Percentiles rank a stretch among this genome's conserved stretches.
These are phyloP conservation scores for Tylopilus sp. DNA, from an alignment of 768 basidiomycete genomes.

Conservation along the genomic window DNA sequence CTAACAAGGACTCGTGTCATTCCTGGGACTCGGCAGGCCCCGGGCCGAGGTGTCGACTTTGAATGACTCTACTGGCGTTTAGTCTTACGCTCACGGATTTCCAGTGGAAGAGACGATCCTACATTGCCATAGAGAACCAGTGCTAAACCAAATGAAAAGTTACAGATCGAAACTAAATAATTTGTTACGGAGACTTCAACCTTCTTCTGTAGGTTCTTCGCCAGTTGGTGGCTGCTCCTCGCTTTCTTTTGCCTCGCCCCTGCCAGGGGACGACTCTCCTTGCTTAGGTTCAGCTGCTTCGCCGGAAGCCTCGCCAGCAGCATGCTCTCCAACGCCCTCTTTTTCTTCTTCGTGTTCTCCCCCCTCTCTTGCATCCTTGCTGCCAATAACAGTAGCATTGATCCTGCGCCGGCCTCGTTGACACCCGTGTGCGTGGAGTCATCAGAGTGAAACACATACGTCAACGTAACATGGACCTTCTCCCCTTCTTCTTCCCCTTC, in stretches of 20 bases:
- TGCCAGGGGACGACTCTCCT: constrained; percentile 23
- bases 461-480: constrained; percentile 70
- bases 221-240: constrained; percentile 18
- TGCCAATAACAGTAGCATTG: constrained; percentile 73
- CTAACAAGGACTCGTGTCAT: no score
- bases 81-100: no score
- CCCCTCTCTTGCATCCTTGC: constrained; percentile 49
- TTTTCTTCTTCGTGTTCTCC: constrained; percentile 35
- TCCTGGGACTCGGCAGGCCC: no score
- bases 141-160: constrained; percentile 4
- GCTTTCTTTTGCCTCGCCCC: constrained; percentile 21
- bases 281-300: constrained; percentile 24
- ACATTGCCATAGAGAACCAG: background rate
- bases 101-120: background rate
- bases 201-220: constrained; percentile 17
- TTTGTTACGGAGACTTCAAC: constrained; percentile 11
- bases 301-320: constrained; percentile 28
- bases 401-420: constrained; percentile 41
- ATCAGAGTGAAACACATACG: constrained; percentile 43
- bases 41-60: no score
- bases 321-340: constrained; percentile 19
- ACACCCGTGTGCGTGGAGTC: background rate
- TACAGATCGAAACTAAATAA: constrained; percentile 1
- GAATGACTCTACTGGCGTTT: no score
- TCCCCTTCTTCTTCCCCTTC: constrained; percentile 48